Base-by-base conservation (phyloP, 1,284 basidiomycete species). In the Cronartium ribicola region DNA sequence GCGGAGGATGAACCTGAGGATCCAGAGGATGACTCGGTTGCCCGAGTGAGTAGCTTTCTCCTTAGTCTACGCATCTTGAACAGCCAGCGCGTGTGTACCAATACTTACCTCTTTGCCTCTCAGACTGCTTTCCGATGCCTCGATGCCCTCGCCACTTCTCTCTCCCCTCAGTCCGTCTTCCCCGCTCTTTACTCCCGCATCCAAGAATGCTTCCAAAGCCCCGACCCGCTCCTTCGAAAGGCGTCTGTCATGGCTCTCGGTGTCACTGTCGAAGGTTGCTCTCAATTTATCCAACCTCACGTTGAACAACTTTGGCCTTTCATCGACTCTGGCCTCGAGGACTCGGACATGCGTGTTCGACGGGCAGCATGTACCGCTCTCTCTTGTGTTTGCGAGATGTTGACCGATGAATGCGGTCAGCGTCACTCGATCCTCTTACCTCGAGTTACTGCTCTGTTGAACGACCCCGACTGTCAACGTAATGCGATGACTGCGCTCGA, bases 101-200 rank as follows among this genome's bases (percentile, higher is more conserved):
- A 17, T 75, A 55, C 60, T 51, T 60, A 51, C 76, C 20, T 75
- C 70, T 57, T 66, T n/a, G 7, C 14, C 22, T 37, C 73, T 1
- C 78, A 91, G 87, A 91, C 92, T 77, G 92, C 95, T 39, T 89
- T 98, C 80, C 92, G 96, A 77, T 91, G 94, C 77, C 90, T 99
- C 77, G 96, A 99, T 81, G 88, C 89, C 71, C 88, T 99, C 67
- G 89, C 95, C 22, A 97, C 95, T 76, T 89, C 89, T 78, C 87
- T 99, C 10, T 96, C 96, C 37, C 96, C 96, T 13, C 87, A 87
- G 71, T 95, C 98, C 83, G 95, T 98, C 77, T 98, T 98, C 89
- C 94, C 94, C 40, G 88, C 92, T 20, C 88, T 99, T 66, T 90
- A 90, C 76, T 83, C 83, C 68, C 81, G 80, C 75, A 81, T 83